A percentile compares a stretch with the other conserved stretches of the same genome.
Evolutionary conservation across 1,284 basidiomycete species (phyloP).

Genomic region (Pseudozyma sp.): DNA sequence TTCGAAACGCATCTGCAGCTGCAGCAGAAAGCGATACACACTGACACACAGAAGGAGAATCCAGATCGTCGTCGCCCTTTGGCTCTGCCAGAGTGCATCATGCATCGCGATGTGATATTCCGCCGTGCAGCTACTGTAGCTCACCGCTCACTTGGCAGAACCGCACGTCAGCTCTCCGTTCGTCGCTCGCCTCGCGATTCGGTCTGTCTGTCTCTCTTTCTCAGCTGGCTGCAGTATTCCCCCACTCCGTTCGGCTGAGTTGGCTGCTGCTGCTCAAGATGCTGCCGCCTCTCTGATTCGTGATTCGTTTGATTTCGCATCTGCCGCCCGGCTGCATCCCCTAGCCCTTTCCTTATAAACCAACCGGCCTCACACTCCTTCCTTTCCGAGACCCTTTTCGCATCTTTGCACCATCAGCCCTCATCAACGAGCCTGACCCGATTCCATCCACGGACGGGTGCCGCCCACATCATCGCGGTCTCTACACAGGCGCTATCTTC

Average conservation of each 20-base stretch:
- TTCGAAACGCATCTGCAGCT: neutral
- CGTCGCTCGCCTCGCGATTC: neutral
- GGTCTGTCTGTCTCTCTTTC: neutral
- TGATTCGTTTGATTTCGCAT: conserved; percentile 27
- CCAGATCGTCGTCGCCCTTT: neutral
- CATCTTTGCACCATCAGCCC: conserved; percentile 3
- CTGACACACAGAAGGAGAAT: neutral
- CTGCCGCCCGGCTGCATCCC: conserved; percentile 33
- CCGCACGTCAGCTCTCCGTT: neutral
- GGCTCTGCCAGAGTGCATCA: neutral
- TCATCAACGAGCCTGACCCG: conserved; percentile 8
- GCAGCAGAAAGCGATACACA: neutral
- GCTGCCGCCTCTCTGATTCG: conserved; percentile 6
- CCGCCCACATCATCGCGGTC: conserved; percentile 4
- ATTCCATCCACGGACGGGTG: conserved; percentile 7
- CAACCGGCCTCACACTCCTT: conserved; percentile 13
- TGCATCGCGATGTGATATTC: conserved; percentile 2
- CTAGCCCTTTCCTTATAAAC: conserved; percentile 21
- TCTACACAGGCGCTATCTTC: conserved; percentile 3
- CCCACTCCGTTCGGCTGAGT: conserved; percentile 12
- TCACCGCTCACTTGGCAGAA: too few species aligned
- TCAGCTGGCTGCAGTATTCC: neutral
- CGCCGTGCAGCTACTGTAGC: neutral
- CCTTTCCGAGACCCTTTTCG: conserved; percentile 22
- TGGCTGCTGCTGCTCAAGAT: conserved; percentile 1